phyloP scores from a whole-genome alignment of 352 stramenopile genomes.

The Aphanomyces invadans region DNA sequence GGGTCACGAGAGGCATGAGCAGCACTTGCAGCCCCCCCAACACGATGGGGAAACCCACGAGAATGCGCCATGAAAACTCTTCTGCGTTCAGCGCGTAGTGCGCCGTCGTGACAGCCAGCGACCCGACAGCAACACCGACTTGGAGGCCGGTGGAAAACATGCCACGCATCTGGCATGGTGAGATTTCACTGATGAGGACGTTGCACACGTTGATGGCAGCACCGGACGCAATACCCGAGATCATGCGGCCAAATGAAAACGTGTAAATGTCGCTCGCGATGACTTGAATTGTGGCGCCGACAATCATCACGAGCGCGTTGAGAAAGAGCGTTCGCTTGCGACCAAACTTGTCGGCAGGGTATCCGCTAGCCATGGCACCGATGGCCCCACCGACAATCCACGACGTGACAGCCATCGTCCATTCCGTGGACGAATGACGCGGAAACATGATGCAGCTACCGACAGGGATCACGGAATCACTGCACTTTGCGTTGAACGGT shows the following conservation, averaged over 20 bases:
- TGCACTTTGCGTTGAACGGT: constrained; percentile 46
- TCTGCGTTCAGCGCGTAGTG: constrained; percentile 34
- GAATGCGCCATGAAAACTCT: constrained; percentile 30
- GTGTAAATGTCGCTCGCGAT: constrained; percentile 29
- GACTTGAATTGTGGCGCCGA: constrained; percentile 30
- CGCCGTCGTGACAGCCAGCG: constrained; percentile 37
- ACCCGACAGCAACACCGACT: constrained; percentile 35
- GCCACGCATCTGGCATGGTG: constrained; percentile 29
- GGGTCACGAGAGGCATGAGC: constrained; percentile 20
- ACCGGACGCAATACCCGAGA: constrained; percentile 36
- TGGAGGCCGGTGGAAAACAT: constrained; percentile 31
- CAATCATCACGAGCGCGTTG: constrained; percentile 35
- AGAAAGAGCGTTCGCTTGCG: constrained; percentile 30
- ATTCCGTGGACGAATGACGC: constrained; percentile 33
- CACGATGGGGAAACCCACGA: constrained; percentile 45
- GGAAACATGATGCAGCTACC: constrained; percentile 39
- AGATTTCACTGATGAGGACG: constrained; percentile 36
- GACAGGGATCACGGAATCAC: constrained; percentile 28
- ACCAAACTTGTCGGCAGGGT: constrained; percentile 31
- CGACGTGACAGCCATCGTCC: constrained; percentile 34
- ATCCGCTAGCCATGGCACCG: constrained; percentile 30
- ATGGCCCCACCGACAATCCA: constrained; percentile 44
- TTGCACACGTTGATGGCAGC: constrained; percentile 36
- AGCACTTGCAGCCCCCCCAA: constrained; percentile 38
- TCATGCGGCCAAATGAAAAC: constrained; percentile 36